Evolutionary conservation across 2,329 filamentous ascomycete species (phyloP).

Genomic region (Fusarium sp.): DNA sequence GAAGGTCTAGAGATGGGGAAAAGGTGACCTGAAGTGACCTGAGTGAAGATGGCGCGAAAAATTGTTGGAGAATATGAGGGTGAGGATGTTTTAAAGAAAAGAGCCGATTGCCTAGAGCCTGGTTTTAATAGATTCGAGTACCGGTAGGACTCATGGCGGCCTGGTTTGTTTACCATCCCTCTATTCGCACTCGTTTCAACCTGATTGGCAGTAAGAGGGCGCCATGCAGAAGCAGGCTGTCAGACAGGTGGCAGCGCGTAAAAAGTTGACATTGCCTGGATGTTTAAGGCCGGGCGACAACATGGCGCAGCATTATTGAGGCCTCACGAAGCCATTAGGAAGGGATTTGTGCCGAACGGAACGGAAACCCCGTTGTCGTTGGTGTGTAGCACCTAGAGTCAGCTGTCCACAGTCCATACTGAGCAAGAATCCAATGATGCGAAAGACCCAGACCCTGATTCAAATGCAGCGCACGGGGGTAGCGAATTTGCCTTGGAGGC

Average conservation of each 20-base stretch:
- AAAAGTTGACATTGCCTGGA: background rate
- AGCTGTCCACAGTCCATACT: background rate
- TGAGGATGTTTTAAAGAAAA: background rate
- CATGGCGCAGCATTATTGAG: background rate
- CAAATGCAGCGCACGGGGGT: background rate
- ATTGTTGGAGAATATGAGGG: background rate
- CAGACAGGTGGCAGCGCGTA: background rate
- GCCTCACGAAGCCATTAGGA: background rate
- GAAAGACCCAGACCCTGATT: background rate
- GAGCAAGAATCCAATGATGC: background rate
- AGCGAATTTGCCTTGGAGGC: background rate
- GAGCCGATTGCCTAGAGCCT: background rate
- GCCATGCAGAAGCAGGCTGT: slow-evolving; percentile 4
- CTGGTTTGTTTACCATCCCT: background rate
- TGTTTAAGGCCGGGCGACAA: background rate
- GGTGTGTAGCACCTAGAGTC: background rate
- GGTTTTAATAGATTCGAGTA: background rate
- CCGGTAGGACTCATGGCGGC: background rate
- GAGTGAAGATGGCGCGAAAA: background rate
- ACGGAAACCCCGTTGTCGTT: background rate
- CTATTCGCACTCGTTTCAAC: background rate
- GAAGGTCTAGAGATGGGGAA: background rate
- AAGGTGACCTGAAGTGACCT: background rate
- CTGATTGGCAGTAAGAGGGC: background rate
- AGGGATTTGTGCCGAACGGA: background rate